A percentile compares a stretch with the other conserved stretches of the same genome.
These are phyloP conservation scores for Fusarium sp. DNA, from an alignment of 2,329 filamentous ascomycete species.

Conservation along the genomic window DNA sequence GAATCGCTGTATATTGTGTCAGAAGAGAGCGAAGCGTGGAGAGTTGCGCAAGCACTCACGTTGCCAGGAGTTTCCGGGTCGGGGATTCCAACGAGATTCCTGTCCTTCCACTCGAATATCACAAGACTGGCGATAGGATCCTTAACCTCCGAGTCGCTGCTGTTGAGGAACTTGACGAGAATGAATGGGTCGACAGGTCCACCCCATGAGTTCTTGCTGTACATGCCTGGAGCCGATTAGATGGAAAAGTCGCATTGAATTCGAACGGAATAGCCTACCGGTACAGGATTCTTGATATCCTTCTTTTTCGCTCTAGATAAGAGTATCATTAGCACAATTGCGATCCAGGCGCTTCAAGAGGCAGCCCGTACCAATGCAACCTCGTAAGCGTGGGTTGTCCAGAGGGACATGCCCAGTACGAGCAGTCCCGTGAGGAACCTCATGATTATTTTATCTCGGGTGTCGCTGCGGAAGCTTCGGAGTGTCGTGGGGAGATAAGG, in stretches of 20 bases:
- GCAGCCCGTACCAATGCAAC: constrained; percentile 66
- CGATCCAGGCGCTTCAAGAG: constrained; percentile 3
- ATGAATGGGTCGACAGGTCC: constrained; percentile 92
- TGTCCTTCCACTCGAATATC: constrained; percentile 95
- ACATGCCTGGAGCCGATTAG: constrained; percentile 78
- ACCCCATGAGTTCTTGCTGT: constrained; percentile 90
- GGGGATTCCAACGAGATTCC: constrained; percentile 80
- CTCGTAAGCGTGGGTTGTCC: constrained; percentile 71
- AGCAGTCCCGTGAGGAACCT: constrained; percentile 67
- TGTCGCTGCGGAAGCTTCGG: constrained; percentile 30
- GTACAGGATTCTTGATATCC: constrained; percentile 86
- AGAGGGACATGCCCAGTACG: constrained; percentile 68
- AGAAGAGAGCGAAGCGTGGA: constrained; percentile 18
- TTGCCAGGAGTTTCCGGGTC: constrained; percentile 67
- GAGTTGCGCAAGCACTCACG: constrained; percentile 58
- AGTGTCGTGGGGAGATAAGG: constrained; percentile 12
- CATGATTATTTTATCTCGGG: constrained; percentile 60
- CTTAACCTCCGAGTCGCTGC: constrained; percentile 68
- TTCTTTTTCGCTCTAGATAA: constrained; percentile 78
- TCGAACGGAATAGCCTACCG: constrained; percentile 58
- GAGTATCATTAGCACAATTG: constrained; percentile 43
- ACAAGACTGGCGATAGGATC: constrained; percentile 87
- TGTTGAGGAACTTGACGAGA: constrained; percentile 80
- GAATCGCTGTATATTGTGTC: constrained; percentile 54
- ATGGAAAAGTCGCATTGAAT: neutral